Evolutionary conservation across 768 basidiomycete genomes (phyloP).

Genomic region (Phaeotremella fagi): DNA sequence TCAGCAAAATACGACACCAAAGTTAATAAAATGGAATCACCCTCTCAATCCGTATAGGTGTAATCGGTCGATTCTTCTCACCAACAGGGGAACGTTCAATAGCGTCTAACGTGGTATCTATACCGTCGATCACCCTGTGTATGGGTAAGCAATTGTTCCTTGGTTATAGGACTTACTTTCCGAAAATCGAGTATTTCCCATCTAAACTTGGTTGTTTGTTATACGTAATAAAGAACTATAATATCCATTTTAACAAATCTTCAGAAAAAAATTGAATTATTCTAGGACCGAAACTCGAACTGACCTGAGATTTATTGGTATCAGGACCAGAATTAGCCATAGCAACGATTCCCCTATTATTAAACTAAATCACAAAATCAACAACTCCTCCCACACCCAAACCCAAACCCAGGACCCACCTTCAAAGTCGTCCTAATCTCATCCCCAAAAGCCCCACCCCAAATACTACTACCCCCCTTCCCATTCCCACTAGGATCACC

Average conservation of each 20-base stretch:
- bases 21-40: conserved; percentile 52
- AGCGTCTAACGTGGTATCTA: conserved; percentile 86
- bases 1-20: not conserved
- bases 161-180: conserved; percentile 54
- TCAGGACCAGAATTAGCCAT: conserved; percentile 72
- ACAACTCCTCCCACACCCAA: not conserved
- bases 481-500: conserved; percentile 60
- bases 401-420: conserved; percentile 51
- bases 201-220: conserved; percentile 91
- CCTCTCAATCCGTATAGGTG: conserved; percentile 73
- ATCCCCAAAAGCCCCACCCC: conserved; percentile 86
- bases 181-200: conserved; percentile 84
- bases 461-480: conserved; percentile 94
- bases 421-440: conserved; percentile 92
- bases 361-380: conserved; percentile 72
- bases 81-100: conserved; percentile 90
- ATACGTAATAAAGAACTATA: conserved; percentile 64
- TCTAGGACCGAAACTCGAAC: conserved; percentile 1
- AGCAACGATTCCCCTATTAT: conserved; percentile 85
- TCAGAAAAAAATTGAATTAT: not conserved
- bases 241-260: too few species aligned
- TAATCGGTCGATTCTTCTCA: conserved; percentile 79
- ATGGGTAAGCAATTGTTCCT: too few species aligned
- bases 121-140: conserved; percentile 87
- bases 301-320: conserved; percentile 66